Evolutionary conservation across 2,329 filamentous ascomycete species (phyloP).

Genomic region (Bipolaris bicolor): DNA sequence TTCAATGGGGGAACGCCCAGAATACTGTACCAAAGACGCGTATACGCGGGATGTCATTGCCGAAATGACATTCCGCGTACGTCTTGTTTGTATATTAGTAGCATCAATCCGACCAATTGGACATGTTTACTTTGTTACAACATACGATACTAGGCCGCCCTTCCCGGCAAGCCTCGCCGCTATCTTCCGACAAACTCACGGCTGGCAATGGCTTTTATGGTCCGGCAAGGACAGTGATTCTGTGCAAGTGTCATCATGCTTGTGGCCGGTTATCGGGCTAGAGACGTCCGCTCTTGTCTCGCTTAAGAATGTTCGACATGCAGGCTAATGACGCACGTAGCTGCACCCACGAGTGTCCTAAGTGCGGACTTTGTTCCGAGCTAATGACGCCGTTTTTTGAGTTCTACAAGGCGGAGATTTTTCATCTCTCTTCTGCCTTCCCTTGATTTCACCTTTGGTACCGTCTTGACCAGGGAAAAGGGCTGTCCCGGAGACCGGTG

Average conservation of each 20-base stretch:
- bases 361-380: slow-evolving; percentile 33
- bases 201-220: not conserved
- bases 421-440: not conserved
- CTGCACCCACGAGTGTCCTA: slow-evolving; percentile 30
- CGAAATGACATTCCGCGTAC: not conserved
- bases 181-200: not conserved
- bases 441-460: not conserved
- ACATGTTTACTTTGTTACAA: not conserved
- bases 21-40: not conserved
- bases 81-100: not conserved
- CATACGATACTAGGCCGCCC: not conserved
- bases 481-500: not conserved
- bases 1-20: not conserved
- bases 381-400: slow-evolving; percentile 23
- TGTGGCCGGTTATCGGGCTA: slow-evolving; percentile 29
- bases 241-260: slow-evolving; percentile 11
- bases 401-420: slow-evolving; percentile 6
- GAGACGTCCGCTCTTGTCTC: slow-evolving; percentile 26
- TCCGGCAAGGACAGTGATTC: not conserved
- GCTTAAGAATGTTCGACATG: slow-evolving; percentile 29
- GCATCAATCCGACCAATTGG: not conserved
- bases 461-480: not conserved
- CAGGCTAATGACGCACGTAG: slow-evolving; percentile 36
- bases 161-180: not conserved
- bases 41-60: not conserved